phyloP scores from a whole-genome alignment of 345 rosid genomes.

The Salix udensis region DNA sequence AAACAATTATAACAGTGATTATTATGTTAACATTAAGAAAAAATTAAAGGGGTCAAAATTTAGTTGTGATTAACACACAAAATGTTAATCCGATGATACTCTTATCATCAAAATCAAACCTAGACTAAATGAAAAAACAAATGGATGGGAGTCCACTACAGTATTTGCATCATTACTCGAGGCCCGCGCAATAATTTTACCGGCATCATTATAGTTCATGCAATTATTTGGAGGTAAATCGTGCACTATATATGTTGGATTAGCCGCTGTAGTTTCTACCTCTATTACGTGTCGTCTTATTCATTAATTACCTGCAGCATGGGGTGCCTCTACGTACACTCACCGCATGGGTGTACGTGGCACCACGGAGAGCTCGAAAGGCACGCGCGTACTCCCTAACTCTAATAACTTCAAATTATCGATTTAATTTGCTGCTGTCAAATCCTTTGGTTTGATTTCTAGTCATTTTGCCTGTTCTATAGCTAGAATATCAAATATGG shows the following conservation, averaged over 20 bases:
- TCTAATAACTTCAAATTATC: not conserved
- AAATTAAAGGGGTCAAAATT: too few species aligned
- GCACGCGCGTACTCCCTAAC: not conserved
- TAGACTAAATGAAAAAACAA: not conserved
- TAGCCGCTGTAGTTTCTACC: not conserved
- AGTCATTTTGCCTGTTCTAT: too few species aligned
- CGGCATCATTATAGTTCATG: not conserved
- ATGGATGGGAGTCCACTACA: not conserved
- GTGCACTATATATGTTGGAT: not conserved
- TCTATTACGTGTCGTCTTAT: too few species aligned
- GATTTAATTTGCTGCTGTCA: too few species aligned
- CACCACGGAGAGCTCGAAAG: not conserved
- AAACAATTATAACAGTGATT: too few species aligned
- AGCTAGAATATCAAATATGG: not conserved
- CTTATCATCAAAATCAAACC: not conserved
- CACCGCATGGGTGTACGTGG: not conserved
- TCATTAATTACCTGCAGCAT: too few species aligned
- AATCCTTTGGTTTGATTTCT: too few species aligned
- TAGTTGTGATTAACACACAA: too few species aligned
- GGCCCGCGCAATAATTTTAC: not conserved
- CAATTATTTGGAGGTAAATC: not conserved
- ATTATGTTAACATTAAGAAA: too few species aligned
- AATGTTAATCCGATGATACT: too few species aligned
- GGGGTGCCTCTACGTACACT: too few species aligned
- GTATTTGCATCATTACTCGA: too few species aligned